These are phyloP conservation scores for Fonsecaea pedrosoi DNA, from an alignment of 2,329 filamentous ascomycete species.

Conservation along the genomic window DNA sequence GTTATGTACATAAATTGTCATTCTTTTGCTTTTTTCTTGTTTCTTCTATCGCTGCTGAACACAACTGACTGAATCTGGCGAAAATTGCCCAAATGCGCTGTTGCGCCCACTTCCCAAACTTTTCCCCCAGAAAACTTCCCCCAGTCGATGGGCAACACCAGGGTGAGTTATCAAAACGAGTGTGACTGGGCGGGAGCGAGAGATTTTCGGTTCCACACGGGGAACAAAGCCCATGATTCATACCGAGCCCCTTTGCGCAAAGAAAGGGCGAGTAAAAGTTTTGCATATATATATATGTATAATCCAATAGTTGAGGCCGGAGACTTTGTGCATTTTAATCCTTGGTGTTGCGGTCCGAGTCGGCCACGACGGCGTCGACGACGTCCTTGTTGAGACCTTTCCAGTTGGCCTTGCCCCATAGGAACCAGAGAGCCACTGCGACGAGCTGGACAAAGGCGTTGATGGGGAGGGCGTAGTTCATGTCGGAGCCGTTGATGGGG, in stretches of 20 bases:
- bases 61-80: neutral
- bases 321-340: conserved; percentile 19
- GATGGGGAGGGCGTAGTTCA: conserved; percentile 49
- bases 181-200: too few relatives aligned
- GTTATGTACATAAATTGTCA: too few relatives aligned
- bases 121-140: too few relatives aligned
- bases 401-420: conserved; percentile 35
- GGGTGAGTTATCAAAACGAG: too few relatives aligned
- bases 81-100: too few relatives aligned
- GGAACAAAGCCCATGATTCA: neutral
- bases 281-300: neutral
- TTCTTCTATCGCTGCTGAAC: neutral
- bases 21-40: neutral
- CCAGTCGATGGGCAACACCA: too few relatives aligned
- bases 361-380: conserved; percentile 31
- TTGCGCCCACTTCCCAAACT: too few relatives aligned
- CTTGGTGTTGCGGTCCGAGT: conserved; percentile 28
- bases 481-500: conserved; percentile 45
- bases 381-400: conserved; percentile 32
- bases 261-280: too few relatives aligned
- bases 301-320: neutral
- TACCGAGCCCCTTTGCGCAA: too few relatives aligned
- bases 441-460: conserved; percentile 40
- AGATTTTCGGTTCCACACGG: neutral
- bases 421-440: conserved; percentile 35